Evolutionary conservation across 2,329 filamentous ascomycete species (phyloP).

Genomic region (Cladosporium cucumerinum): DNA sequence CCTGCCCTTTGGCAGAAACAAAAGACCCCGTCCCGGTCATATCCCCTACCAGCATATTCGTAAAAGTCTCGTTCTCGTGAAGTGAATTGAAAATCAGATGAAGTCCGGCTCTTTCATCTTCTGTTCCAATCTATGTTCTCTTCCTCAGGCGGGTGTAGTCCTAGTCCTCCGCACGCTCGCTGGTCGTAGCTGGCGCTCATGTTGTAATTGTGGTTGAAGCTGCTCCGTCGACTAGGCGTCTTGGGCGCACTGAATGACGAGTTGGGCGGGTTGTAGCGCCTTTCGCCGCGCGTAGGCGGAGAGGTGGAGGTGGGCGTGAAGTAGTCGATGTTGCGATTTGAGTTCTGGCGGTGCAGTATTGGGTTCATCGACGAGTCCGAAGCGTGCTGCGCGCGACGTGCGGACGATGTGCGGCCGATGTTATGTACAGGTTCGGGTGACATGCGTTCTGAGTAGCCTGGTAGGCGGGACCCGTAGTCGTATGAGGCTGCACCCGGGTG

Average conservation of each 20-base stretch:
- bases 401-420: not conserved
- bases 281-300: conserved; percentile 26
- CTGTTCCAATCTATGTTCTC: conserved; percentile 2
- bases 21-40: not conserved
- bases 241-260: conserved; percentile 44
- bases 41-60: not conserved
- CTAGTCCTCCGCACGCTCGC: conserved; percentile 39
- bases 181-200: conserved; percentile 33
- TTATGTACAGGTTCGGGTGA: conserved; percentile 11
- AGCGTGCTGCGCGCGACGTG: not conserved
- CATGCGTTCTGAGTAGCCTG: conserved; percentile 15
- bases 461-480: conserved; percentile 5
- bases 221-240: conserved; percentile 30
- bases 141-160: conserved; percentile 35
- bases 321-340: conserved; percentile 4
- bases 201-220: not conserved
- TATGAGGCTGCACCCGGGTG: conserved; percentile 15
- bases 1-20: not conserved
- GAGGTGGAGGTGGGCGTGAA: conserved; percentile 26
- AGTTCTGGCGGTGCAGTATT: conserved; percentile 1
- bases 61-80: conserved; percentile 1
- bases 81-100: not conserved
- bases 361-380: conserved; percentile 4
- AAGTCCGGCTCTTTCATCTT: not conserved
- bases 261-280: conserved; percentile 38